Evolutionary conservation across 768 basidiomycete genomes (phyloP).

Genomic region (Termitomyces sp.): DNA sequence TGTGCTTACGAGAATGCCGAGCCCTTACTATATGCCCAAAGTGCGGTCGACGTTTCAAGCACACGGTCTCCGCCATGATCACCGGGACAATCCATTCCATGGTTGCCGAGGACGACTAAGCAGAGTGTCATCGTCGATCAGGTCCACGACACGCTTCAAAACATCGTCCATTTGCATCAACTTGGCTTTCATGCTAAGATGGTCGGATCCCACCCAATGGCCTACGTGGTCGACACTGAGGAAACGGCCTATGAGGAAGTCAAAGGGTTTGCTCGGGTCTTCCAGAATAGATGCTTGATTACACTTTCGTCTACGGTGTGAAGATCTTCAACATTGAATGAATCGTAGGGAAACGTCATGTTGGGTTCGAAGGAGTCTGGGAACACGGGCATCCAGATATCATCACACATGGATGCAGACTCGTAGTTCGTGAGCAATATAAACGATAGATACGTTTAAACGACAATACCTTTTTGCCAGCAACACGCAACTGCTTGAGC

Average conservation of each 20-base stretch:
- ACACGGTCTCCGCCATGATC: constrained; percentile 93
- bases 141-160: constrained; percentile 62
- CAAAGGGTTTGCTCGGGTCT: constrained; percentile 53
- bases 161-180: constrained; percentile 85
- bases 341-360: constrained; percentile 84
- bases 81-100: constrained; percentile 93
- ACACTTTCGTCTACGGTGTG: constrained; percentile 95
- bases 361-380: constrained; percentile 68
- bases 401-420: constrained; percentile 92
- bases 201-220: constrained; percentile 88
- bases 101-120: constrained; percentile 93
- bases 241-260: constrained; percentile 87
- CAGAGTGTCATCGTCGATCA: constrained; percentile 81
- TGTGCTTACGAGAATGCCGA: constrained; percentile 34
- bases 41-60: constrained; percentile 76
- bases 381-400: constrained; percentile 93
- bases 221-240: constrained; percentile 97
- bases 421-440: constrained; percentile 21
- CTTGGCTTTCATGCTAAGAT: constrained; percentile 81
- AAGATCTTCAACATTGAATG: constrained; percentile 97
- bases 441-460: background rate
- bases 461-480: constrained; percentile 54
- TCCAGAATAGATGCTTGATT: constrained; percentile 71
- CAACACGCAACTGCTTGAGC: constrained; percentile 59
- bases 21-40: constrained; percentile 93